Conservation (phyloP, 352 stramenopile genomes). For the Globisporangium paddicum region DNA sequence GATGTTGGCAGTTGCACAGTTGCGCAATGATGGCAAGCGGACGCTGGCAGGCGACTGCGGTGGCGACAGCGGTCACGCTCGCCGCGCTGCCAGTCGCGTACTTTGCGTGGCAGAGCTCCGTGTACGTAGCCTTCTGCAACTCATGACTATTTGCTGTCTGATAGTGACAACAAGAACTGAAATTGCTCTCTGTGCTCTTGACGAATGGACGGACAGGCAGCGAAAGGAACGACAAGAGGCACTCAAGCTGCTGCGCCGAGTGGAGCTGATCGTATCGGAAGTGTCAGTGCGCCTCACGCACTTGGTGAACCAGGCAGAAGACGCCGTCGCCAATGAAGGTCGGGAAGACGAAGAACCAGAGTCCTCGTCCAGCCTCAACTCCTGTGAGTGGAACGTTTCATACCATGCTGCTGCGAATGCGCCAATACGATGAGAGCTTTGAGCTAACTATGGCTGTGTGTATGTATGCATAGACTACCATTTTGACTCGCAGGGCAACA, state of each 20-base stretch:
- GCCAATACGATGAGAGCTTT: neutral
- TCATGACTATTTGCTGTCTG: neutral
- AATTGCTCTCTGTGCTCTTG: neutral
- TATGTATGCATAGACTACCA: conserved; percentile 58
- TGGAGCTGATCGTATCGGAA: conserved; percentile 67
- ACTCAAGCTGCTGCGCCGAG: conserved; percentile 63
- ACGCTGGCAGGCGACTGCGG: conserved; percentile 19
- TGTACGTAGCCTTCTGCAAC: conserved; percentile 18
- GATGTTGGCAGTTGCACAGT: neutral
- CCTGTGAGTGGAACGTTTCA: conserved; percentile 31
- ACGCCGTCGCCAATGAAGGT: conserved; percentile 45
- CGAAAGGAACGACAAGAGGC: conserved; percentile 34
- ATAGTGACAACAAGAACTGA: neutral
- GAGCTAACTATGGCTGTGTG: neutral
- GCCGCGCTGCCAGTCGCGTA: conserved; percentile 37
- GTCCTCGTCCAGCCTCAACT: conserved; percentile 48
- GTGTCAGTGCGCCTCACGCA: conserved; percentile 62
- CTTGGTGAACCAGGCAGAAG: conserved; percentile 59
- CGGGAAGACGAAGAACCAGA: conserved; percentile 18
- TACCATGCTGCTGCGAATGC: neutral
- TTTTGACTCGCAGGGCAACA: conserved; percentile 82
- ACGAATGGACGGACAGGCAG: conserved; percentile 18
- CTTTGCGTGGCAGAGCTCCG: conserved; percentile 27
- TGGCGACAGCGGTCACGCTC: conserved; percentile 14
- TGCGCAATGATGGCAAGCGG: conserved; percentile 1